Evolutionary conservation across 2,329 filamentous ascomycete genomes (phyloP), one percentile per base, ranked within the genome.

Genomic region (Daldinia sp.): DNA sequence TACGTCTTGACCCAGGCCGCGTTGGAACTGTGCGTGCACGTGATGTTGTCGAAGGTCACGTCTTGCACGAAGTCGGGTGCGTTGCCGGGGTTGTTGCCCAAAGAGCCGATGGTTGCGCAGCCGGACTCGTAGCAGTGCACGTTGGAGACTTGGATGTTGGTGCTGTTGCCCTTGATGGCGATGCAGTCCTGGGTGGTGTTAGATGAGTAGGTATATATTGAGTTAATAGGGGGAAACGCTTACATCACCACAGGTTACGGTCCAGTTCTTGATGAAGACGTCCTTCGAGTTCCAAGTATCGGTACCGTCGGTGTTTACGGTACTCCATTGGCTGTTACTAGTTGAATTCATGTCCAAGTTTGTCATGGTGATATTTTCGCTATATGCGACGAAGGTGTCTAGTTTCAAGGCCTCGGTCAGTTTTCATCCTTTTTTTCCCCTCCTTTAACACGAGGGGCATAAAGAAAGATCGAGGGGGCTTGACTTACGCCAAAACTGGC

Each of bases 331-430:
- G 25, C 77, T 79, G 54, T 76, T 76, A 30, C 78, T 82, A 2
- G 77, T 80, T 1, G 81, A 77, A 64, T 81, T 81, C 77, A 84
- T 82, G 53, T 82, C 80, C n/a, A 83, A 73, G 61, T 84, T 84
- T 8, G 80, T 82, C 76, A 84, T 81, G 9, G 81, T 82, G 54
- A 84, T 76, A 60, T 84, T 83, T 63, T 81, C 74, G 39, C 78
- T 80, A 60, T 83, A 74, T 15, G 80, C 80, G n/a, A 74, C 64
- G 63, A 74, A 74, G 3, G 71, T 73, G 29, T 73, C 71, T 72
- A 43, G 17, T 51, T 23, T 43, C 10, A 29, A 1, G 13, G 8
- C 35, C 55, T 23, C 13, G 13, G 19, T 64, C 35, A 64, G 58
- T 35, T 37, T 17, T 17, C 10, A 29, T 10, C n/a, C n/a, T 13